These are phyloP conservation scores for Hypocrella siamensis DNA, from an alignment of 2,329 filamentous ascomycete genomes.

Conservation along the genomic window DNA sequence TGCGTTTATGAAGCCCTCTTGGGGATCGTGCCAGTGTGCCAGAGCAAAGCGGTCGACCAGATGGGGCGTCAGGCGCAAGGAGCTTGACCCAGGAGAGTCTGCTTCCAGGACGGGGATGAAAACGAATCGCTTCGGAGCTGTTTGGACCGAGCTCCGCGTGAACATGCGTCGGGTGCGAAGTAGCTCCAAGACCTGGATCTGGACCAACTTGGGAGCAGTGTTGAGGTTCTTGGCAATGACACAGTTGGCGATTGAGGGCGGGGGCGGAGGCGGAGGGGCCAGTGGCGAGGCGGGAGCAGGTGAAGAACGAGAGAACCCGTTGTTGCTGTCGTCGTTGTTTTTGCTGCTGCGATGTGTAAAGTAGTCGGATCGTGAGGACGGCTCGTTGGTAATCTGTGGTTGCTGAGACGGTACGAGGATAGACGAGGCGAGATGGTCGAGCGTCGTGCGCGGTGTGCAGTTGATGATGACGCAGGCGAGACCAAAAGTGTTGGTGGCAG, in stretches of 20 bases:
- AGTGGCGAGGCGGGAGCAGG: slow-evolving; percentile 10
- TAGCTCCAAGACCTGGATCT: slow-evolving; percentile 67
- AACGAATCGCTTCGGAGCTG: slow-evolving; percentile 63
- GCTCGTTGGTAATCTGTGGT: slow-evolving; percentile 8
- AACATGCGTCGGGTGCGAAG: slow-evolving; percentile 66
- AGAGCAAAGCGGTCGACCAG: slow-evolving; percentile 77
- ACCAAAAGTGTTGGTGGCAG: slow-evolving; percentile 56
- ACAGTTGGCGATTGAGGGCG: slow-evolving; percentile 53
- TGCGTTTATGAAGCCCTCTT: slow-evolving; percentile 59
- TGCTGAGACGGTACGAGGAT: slow-evolving; percentile 34
- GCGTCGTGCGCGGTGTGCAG: slow-evolving; percentile 56
- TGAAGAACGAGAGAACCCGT: too few species aligned
- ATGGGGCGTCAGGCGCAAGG: slow-evolving; percentile 36
- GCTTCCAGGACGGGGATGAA: slow-evolving; percentile 57
- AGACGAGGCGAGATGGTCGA: slow-evolving; percentile 65
- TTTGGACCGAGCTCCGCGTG: slow-evolving; percentile 57
- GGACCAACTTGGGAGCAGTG: slow-evolving; percentile 54
- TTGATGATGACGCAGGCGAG: slow-evolving; percentile 55
- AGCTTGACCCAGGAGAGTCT: slow-evolving; percentile 23
- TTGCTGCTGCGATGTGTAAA: too few species aligned
- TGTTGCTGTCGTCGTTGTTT: too few species aligned
- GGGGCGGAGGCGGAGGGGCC: slow-evolving; percentile 10
- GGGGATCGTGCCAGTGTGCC: slow-evolving; percentile 65
- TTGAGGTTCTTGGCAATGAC: slow-evolving; percentile 73
- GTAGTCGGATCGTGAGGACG: slow-evolving; percentile 13